Evolutionary conservation across 495 filamentous ascomycete species (phyloP).

Genomic region (Collariella sp.): DNA sequence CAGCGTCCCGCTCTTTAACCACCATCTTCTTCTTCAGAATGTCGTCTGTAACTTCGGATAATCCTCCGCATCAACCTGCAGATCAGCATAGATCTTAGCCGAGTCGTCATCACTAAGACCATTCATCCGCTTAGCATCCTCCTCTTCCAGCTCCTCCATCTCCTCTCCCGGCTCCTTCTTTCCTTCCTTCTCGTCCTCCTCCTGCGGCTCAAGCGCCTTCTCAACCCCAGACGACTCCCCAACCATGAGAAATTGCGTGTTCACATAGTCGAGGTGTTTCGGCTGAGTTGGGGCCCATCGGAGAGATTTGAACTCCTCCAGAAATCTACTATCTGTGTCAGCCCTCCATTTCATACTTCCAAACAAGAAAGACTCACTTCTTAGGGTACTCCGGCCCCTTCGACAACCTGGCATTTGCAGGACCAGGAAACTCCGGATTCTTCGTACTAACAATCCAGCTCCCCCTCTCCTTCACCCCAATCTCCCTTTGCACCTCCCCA

Average conservation of each 20-base stretch:
- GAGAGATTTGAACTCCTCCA: slow-evolving; percentile 62
- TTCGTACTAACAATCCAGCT: slow-evolving; percentile 73
- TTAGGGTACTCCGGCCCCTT: slow-evolving; percentile 64
- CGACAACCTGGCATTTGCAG: slow-evolving; percentile 53
- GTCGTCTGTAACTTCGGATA: slow-evolving; percentile 37
- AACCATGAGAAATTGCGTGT: slow-evolving; percentile 75
- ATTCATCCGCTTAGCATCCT: slow-evolving; percentile 35
- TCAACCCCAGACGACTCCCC: slow-evolving; percentile 59
- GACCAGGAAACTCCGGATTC: slow-evolving; percentile 64
- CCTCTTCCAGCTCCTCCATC: slow-evolving; percentile 37
- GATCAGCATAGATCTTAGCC: slow-evolving; percentile 33
- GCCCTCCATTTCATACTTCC: neutral
- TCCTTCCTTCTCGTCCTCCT: slow-evolving; percentile 46
- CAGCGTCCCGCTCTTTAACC: too few species aligned
- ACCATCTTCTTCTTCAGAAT: slow-evolving; percentile 23
- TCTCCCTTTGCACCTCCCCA: slow-evolving; percentile 66
- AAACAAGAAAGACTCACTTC: slow-evolving; percentile 44
- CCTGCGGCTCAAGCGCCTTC: slow-evolving; percentile 52
- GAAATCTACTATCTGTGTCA: slow-evolving; percentile 33
- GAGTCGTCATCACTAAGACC: slow-evolving; percentile 30
- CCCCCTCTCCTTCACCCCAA: slow-evolving; percentile 64
- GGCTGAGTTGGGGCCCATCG: slow-evolving; percentile 69
- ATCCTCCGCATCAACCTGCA: slow-evolving; percentile 32
- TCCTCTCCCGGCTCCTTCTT: slow-evolving; percentile 52
- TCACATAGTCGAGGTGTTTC: slow-evolving; percentile 67